Percentiles rank a stretch among this genome's conserved stretches.
Conservation (phyloP, 768 basidiomycete species). For the Suillus sp. region DNA sequence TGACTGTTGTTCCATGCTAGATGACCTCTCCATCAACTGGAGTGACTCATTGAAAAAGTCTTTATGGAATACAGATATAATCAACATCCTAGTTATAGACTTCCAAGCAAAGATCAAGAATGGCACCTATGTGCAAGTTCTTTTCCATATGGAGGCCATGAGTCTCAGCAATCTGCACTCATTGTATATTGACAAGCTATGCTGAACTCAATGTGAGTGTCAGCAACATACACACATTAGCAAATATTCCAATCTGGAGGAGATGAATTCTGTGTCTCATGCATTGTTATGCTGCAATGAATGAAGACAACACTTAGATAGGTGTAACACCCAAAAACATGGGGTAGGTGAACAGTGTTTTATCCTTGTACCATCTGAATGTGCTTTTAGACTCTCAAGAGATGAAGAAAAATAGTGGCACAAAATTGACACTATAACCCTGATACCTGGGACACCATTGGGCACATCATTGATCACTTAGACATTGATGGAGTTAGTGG, state of each 20-base stretch:
- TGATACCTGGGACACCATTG: neutral
- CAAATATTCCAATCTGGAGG: neutral
- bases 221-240: neutral
- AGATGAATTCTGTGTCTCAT: neutral
- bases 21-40: neutral
- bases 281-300: neutral
- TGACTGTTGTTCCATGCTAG: neutral
- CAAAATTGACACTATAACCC: slow-evolving; percentile 9
- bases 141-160: neutral
- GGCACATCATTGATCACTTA: neutral
- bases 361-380: neutral
- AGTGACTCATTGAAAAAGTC: neutral
- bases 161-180: neutral
- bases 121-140: neutral
- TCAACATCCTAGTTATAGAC: neutral
- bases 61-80: neutral
- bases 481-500: slow-evolving; percentile 14
- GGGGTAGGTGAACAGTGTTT: neutral
- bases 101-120: neutral
- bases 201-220: neutral
- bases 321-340: neutral
- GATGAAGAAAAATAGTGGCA: slow-evolving; percentile 1
- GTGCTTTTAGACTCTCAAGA: slow-evolving; percentile 1
- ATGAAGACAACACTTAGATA: neutral
- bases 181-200: slow-evolving; percentile 6